Percentiles rank a stretch among this genome's conserved stretches.
Evolutionary conservation across 768 basidiomycete genomes (phyloP).

Genomic region (Dioszegia hungarica): DNA sequence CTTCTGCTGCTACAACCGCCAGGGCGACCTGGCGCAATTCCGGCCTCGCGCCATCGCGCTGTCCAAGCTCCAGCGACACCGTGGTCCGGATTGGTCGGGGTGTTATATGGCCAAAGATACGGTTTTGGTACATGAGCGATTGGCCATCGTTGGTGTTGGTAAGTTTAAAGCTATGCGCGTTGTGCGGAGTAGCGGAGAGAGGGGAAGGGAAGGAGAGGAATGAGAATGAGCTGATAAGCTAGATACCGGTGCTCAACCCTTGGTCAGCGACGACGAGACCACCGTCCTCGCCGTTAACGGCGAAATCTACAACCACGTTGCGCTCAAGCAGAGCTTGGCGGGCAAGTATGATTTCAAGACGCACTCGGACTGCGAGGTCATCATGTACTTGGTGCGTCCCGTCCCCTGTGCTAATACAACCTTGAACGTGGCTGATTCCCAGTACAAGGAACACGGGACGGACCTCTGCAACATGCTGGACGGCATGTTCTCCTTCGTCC

Average conservation of each 20-base stretch:
- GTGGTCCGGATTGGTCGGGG: constrained; percentile 98
- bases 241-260: constrained; percentile 96
- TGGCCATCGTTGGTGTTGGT: constrained; percentile 98
- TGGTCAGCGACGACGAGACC: constrained; percentile 78
- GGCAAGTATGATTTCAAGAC: constrained; percentile 82
- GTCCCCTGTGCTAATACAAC: no score
- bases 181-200: background rate
- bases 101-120: constrained; percentile 77
- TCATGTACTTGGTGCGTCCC: constrained; percentile 73
- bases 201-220: background rate
- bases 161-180: constrained; percentile 32
- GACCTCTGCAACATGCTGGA: constrained; percentile 75
- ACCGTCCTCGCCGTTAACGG: constrained; percentile 88
- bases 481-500: constrained; percentile 98
- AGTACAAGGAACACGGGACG: constrained; percentile 82
- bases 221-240: background rate
- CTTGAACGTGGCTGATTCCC: constrained; percentile 6
- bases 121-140: constrained; percentile 87
- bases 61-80: constrained; percentile 83
- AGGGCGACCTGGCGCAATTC: constrained; percentile 61
- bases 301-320: constrained; percentile 95
- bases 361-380: constrained; percentile 96
- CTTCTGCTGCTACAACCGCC: constrained; percentile 73
- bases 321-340: constrained; percentile 58
- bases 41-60: constrained; percentile 73